Evolutionary conservation across 1,284 basidiomycete genomes (phyloP).

Genomic region (Mycosarcoma mackinlayi): DNA sequence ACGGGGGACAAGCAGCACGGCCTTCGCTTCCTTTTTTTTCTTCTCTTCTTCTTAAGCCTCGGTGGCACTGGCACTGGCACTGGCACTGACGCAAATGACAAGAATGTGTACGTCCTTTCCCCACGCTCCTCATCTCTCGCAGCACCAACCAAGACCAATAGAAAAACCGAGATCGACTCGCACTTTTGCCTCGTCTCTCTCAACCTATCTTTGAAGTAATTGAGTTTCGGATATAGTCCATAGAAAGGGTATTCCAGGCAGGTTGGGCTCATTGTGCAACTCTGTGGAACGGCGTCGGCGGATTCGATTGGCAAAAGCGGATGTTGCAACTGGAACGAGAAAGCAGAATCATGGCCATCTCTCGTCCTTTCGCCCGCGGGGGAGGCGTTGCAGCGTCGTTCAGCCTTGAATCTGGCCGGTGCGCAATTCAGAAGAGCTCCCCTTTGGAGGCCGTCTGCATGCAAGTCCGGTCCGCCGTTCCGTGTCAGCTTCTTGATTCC

Average conservation of each 20-base stretch:
- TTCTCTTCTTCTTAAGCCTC: too few species aligned
- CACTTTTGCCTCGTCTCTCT: too few species aligned
- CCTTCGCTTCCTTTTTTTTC: slow-evolving; percentile 5
- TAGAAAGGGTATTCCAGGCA: too few species aligned
- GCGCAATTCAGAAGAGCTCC: too few species aligned
- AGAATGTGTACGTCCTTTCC: not conserved
- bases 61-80: not conserved
- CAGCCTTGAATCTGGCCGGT: not conserved
- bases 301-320: not conserved
- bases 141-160: not conserved
- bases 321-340: too few species aligned
- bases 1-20: slow-evolving; percentile 11
- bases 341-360: too few species aligned
- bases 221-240: not conserved
- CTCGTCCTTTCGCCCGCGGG: not conserved
- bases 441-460: not conserved
- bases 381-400: not conserved
- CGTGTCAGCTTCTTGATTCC: too few species aligned
- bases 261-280: not conserved
- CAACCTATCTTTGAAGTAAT: too few species aligned
- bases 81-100: not conserved
- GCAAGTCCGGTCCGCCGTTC: not conserved
- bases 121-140: too few species aligned
- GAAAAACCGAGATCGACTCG: not conserved
- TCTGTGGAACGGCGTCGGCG: not conserved